A percentile compares a stretch with the other conserved stretches of the same genome.
Conservation (phyloP, 768 basidiomycete genomes). For the Kwoniella sp. region DNA sequence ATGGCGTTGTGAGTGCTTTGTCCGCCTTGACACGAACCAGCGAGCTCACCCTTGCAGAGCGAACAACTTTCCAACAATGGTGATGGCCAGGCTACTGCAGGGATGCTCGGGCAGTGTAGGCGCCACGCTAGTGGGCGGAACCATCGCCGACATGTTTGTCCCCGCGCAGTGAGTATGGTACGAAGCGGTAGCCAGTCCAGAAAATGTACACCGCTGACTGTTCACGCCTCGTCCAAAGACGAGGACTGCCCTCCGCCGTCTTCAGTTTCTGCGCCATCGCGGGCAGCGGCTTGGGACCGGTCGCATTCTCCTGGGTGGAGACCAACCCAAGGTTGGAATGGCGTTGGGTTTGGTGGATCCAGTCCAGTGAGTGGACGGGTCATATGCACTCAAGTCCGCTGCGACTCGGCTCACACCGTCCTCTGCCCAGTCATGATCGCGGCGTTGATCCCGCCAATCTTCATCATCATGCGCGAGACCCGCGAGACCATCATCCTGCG, state of each 20-base stretch:
- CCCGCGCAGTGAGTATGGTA: constrained; percentile 18
- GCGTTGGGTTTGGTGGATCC: constrained; percentile 83
- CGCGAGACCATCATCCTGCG: constrained; percentile 65
- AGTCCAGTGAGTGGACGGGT: constrained; percentile 52
- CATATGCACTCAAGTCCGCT: neutral
- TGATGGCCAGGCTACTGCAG: constrained; percentile 47
- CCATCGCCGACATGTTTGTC: constrained; percentile 50
- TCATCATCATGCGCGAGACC: constrained; percentile 67
- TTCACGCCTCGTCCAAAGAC: constrained; percentile 51
- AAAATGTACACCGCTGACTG: neutral
- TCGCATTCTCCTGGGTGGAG: constrained; percentile 61
- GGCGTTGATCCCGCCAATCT: constrained; percentile 55
- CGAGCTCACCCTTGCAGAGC: neutral
- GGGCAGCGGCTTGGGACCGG: constrained; percentile 63
- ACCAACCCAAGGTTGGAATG: constrained; percentile 60
- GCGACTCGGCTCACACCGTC: neutral
- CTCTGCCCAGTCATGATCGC: constrained; percentile 55
- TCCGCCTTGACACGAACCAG: neutral
- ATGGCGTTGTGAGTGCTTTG: constrained; percentile 17
- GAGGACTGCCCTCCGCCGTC: constrained; percentile 71
- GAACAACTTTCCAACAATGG: constrained; percentile 46
- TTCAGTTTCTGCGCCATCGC: constrained; percentile 63
- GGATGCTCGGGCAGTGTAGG: constrained; percentile 50
- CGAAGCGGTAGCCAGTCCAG: neutral
- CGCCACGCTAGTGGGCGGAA: constrained; percentile 51